Evolutionary conservation across 495 filamentous ascomycete species (phyloP).

Genomic region (Friedmanniomyces endolithicus): DNA sequence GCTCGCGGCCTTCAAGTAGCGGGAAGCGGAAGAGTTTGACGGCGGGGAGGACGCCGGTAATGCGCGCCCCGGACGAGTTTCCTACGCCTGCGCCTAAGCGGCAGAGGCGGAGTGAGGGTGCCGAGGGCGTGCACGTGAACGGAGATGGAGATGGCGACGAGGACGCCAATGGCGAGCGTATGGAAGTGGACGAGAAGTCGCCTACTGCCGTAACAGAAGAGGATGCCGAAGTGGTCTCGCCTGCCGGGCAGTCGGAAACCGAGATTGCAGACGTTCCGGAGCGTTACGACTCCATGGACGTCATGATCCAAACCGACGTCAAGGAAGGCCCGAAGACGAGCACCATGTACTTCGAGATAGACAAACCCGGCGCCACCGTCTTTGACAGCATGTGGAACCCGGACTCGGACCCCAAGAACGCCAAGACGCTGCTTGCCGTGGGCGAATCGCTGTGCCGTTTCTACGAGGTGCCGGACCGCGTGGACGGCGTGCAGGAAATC

Average conservation of each 20-base stretch:
- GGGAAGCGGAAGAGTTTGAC: conserved; percentile 11
- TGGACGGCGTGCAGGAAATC: not conserved
- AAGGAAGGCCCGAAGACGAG: conserved; percentile 15
- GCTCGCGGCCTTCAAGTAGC: conserved; percentile 5
- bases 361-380: conserved; percentile 6
- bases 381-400: conserved; percentile 12
- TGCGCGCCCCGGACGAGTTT: conserved; percentile 17
- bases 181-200: conserved; percentile 28
- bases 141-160: conserved; percentile 22
- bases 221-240: conserved; percentile 23
- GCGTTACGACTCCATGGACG: conserved; percentile 14
- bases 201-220: conserved; percentile 20
- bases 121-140: conserved; percentile 17
- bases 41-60: conserved; percentile 1
- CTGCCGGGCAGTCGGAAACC: conserved; percentile 7
- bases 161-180: conserved; percentile 24
- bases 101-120: conserved; percentile 21
- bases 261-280: conserved; percentile 8
- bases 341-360: conserved; percentile 17
- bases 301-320: conserved; percentile 11
- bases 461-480: conserved; percentile 4
- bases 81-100: conserved; percentile 18
- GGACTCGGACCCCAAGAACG: not conserved
- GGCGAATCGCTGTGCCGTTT: conserved; percentile 17
- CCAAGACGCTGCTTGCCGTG: conserved; percentile 10